These are phyloP conservation scores for Botrytis deweyae DNA, from an alignment of 2,329 filamentous ascomycete genomes.

Conservation along the genomic window DNA sequence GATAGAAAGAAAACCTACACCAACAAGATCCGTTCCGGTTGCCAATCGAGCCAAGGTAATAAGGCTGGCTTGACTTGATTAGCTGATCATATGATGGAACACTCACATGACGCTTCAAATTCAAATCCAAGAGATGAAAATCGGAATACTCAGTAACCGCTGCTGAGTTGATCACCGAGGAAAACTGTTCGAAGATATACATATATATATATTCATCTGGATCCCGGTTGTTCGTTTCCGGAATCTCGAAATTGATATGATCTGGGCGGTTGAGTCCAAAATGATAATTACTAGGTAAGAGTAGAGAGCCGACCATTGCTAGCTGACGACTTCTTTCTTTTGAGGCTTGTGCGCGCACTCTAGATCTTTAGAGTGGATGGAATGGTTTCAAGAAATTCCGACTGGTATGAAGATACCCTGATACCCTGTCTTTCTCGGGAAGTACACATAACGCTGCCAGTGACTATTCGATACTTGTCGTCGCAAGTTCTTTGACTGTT, in stretches of 20 bases:
- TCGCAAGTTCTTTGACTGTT: not conserved
- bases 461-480: not conserved
- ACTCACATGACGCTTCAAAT: not conserved
- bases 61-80: not conserved
- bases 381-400: not conserved
- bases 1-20: not conserved
- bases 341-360: not conserved
- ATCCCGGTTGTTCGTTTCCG: not conserved
- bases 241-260: not conserved
- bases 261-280: not conserved
- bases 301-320: too few relatives aligned
- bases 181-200: too few relatives aligned
- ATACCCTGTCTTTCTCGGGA: not conserved
- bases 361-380: not conserved
- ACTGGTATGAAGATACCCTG: not conserved
- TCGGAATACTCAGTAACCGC: not conserved
- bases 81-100: not conserved
- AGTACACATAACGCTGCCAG: not conserved
- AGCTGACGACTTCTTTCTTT: not conserved
- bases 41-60: not conserved
- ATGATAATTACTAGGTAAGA: too few relatives aligned
- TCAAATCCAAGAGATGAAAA: not conserved
- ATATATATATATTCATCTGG: too few relatives aligned
- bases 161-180: not conserved
- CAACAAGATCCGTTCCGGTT: not conserved